phyloP scores from a whole-genome alignment of 495 filamentous ascomycete genomes.

The Cryomyces minteri region DNA sequence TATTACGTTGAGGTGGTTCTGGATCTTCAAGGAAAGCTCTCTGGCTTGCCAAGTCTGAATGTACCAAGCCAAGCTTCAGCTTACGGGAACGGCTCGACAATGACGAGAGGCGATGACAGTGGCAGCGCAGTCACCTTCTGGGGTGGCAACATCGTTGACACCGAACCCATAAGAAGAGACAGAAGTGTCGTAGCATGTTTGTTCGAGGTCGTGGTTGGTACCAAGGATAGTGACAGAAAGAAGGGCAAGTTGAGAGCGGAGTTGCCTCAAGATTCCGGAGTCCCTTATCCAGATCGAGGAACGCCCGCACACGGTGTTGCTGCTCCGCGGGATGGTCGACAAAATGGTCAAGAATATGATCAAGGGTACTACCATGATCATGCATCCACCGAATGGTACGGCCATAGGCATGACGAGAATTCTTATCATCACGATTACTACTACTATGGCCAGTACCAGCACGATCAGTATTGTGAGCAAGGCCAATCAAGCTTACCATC shows the following conservation, averaged over 20 bases:
- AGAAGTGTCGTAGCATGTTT: conserved; percentile 71
- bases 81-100: conserved; percentile 3
- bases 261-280: conserved; percentile 4
- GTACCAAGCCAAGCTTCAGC: conserved; percentile 28
- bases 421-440: conserved; percentile 22
- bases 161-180: conserved; percentile 64
- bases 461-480: background rate
- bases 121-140: conserved; percentile 28
- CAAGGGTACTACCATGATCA: conserved; percentile 1
- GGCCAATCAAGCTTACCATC: conserved; percentile 2
- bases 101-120: conserved; percentile 12
- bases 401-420: conserved; percentile 20
- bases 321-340: conserved; percentile 9
- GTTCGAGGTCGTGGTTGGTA: conserved; percentile 81
- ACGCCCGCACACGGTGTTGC: conserved; percentile 5
- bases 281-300: background rate
- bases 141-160: conserved; percentile 72
- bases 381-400: conserved; percentile 9
- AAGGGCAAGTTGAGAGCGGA: conserved; percentile 26
- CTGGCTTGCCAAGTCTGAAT: conserved; percentile 38
- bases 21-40: conserved; percentile 75
- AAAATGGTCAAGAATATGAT: conserved; percentile 13
- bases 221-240: conserved; percentile 54
- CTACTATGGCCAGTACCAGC: conserved; percentile 18
- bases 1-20: conserved; percentile 87